phyloP scores from a whole-genome alignment of 306 rosid genomes.

The Vachellia collinsii region DNA sequence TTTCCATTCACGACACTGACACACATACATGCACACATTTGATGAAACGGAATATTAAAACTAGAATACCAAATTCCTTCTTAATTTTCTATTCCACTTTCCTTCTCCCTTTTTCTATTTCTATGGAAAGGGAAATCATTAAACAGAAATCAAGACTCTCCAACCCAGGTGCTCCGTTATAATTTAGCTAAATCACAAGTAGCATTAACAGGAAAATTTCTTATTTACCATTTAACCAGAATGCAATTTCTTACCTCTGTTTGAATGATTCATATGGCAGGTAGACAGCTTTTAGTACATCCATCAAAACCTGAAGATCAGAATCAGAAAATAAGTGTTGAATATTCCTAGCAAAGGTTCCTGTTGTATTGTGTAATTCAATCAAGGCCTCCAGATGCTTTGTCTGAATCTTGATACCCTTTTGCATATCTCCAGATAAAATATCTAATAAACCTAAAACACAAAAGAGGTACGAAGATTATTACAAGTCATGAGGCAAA shows the following conservation, averaged over 20 bases:
- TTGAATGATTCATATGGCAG: conserved; percentile 88
- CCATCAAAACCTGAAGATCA: conserved; percentile 69
- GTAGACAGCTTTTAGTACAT: conserved; percentile 82
- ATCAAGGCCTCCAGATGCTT: conserved; percentile 91
- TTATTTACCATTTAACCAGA: conserved; percentile 20
- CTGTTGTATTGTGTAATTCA: conserved; percentile 90
- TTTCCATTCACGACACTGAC: too few relatives aligned
- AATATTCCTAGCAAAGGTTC: conserved; percentile 92
- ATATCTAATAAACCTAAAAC: conserved; percentile 79
- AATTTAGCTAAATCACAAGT: conserved; percentile 17
- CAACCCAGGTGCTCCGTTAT: conserved; percentile 2
- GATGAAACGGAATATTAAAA: too few relatives aligned
- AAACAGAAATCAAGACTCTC: conserved; percentile 31
- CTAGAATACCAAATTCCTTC: background rate
- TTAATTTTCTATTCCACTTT: background rate
- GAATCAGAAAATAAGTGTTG: conserved; percentile 92
- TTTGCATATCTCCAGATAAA: conserved; percentile 93
- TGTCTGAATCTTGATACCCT: conserved; percentile 91
- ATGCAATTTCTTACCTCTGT: conserved; percentile 65
- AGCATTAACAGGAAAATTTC: conserved; percentile 18
- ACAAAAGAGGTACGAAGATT: background rate
- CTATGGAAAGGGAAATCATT: background rate
- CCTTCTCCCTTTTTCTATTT: background rate
- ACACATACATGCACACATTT: too few relatives aligned
- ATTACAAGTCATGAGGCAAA: conserved; percentile 35